Evolutionary conservation across 768 basidiomycete genomes (phyloP), one percentile per base, ranked within the genome.

Genomic region (Hemileccinum rubropunctum): DNA sequence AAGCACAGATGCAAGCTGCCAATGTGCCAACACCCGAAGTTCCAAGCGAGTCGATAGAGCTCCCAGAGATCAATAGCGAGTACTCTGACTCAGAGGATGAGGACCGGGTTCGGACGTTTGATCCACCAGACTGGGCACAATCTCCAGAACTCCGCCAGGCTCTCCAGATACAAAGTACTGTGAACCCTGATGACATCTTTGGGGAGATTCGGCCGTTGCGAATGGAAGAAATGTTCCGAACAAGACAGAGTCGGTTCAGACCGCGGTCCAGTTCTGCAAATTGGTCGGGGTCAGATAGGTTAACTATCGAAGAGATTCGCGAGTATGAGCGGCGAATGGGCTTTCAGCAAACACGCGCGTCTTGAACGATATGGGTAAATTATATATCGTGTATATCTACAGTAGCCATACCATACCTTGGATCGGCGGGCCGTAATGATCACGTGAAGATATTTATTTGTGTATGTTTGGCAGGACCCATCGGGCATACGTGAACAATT

Each of bases 71-170:
- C 62, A 88, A 93, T 60, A 93, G 90, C 71, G 95, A 98, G 61
- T 98, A 98, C 69, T 97, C 94, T 6, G 91, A 95, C 68, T 97
- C 94, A 5, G 95, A 93, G 39, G 92, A 95, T 57, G 93, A 95
- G 65, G 83, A 86, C 57, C 81, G 86, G 17, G 77, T 79, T 36
- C 76, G 80, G 56, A 83, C 82, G n/a, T 85, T 83, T 57, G 79
- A 85, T 58, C 80, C 85, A 51, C 91, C 91, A 2, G 75, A 80
- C 20, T 98, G 95, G 95, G 91, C 94, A 1, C 90, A 95, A 64
- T 92, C 91, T 21, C 94, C 94, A 11, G 85, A 88, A 60, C 78
- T 98, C 26, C 77, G 82, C 13, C 79, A 84, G 51, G 89, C 90
- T 2, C 76, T 98, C 46, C 76, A 87, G 56, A 75, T 79, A 42